A percentile compares a stretch with the other conserved stretches of the same genome.
Conservation (phyloP, 768 basidiomycete species). For the Symmetrospora coprosmae region DNA sequence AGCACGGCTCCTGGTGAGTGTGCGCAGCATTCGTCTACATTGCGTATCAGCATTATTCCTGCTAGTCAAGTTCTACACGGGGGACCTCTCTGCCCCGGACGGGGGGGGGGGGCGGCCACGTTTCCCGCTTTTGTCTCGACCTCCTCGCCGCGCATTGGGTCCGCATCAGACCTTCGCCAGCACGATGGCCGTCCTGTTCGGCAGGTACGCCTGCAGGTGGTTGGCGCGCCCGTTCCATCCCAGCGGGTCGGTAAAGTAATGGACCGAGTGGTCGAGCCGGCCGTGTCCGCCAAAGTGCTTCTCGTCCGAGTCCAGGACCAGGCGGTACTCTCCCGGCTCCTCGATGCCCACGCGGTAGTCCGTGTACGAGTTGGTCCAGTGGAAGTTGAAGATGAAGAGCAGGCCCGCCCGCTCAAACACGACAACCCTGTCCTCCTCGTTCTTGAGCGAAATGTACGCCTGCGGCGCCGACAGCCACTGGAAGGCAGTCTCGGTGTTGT, state of each 20-base stretch:
- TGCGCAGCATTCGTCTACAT: too few relatives aligned
- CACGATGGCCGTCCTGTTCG: slow-evolving; percentile 17
- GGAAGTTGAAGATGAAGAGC: slow-evolving; percentile 94
- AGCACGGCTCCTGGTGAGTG: too few relatives aligned
- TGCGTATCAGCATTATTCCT: too few relatives aligned
- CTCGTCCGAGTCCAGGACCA: slow-evolving; percentile 68
- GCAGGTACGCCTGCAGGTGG: slow-evolving; percentile 19
- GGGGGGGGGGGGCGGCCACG: too few relatives aligned
- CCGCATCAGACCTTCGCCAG: slow-evolving; percentile 10
- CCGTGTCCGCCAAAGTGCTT: slow-evolving; percentile 78
- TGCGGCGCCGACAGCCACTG: slow-evolving; percentile 72
- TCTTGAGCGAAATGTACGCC: slow-evolving; percentile 86
- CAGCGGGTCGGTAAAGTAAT: slow-evolving; percentile 59
- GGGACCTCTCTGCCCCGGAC: too few relatives aligned
- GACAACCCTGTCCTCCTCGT: slow-evolving; percentile 81
- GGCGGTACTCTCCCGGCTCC: slow-evolving; percentile 57
- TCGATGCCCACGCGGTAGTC: slow-evolving; percentile 91
- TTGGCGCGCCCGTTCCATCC: slow-evolving; percentile 22
- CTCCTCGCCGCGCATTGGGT: too few relatives aligned
- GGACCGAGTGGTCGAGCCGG: slow-evolving; percentile 51
- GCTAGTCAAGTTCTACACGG: too few relatives aligned
- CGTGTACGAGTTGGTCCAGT: slow-evolving; percentile 73
- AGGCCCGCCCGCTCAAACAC: slow-evolving; percentile 87
- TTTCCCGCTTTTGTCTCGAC: too few relatives aligned
- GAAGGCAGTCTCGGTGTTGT: slow-evolving; percentile 61